Conservation (phyloP, 2,329 filamentous ascomycete species). For the Plenodomus lindquistii region DNA sequence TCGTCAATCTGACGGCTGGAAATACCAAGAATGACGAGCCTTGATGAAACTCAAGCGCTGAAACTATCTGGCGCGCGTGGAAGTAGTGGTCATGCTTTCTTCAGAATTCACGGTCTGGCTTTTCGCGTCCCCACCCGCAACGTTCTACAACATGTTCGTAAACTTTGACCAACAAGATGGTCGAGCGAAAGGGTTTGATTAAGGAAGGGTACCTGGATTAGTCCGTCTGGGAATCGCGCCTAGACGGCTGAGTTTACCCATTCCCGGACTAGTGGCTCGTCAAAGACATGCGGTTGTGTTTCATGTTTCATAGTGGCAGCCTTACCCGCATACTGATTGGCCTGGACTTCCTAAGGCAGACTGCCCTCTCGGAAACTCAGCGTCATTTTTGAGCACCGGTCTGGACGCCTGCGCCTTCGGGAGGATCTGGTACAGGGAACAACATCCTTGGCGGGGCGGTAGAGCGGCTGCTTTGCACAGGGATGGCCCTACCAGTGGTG, state of each 20-base stretch:
- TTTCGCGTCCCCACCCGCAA: conserved; percentile 10
- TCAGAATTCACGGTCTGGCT: conserved; percentile 3
- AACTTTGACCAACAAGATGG: conserved; percentile 4
- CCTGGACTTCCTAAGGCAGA: conserved; percentile 22
- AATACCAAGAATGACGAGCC: conserved; percentile 2
- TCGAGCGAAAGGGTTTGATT: conserved; percentile 22
- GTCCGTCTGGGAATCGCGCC: conserved; percentile 33
- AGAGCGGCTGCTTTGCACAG: conserved; percentile 17
- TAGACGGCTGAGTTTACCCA: conserved; percentile 27
- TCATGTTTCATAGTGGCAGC: conserved; percentile 31
- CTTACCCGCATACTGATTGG: conserved; percentile 27
- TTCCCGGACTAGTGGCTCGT: conserved; percentile 19
- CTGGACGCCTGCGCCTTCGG: conserved; percentile 15
- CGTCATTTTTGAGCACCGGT: conserved; percentile 18
- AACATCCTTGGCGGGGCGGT: conserved; percentile 20
- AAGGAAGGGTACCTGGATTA: conserved; percentile 36
- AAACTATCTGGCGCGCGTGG: conserved; percentile 5
- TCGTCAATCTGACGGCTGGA: neutral
- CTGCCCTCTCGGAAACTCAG: conserved; percentile 21
- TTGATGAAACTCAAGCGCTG: conserved; percentile 5
- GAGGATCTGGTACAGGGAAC: conserved; percentile 32
- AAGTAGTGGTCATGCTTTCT: conserved; percentile 2
- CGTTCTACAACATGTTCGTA: conserved; percentile 13
- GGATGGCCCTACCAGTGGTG: conserved; percentile 16
- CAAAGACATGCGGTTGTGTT: conserved; percentile 31